Base-by-base conservation (phyloP, 441 rosid species). In the Adansonia grandidieri region DNA sequence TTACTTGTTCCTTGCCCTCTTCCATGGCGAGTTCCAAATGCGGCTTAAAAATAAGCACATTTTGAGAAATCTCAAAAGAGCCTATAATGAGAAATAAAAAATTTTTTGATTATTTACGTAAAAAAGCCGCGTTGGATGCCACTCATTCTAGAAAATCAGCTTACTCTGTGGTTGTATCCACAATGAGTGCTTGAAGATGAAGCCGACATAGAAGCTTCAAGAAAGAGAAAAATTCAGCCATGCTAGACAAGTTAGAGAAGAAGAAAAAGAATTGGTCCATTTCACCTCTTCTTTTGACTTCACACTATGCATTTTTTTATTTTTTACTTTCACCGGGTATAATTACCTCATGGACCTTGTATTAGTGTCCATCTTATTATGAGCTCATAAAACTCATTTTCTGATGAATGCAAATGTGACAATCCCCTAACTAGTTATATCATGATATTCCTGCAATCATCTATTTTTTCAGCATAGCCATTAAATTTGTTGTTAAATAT, bases 211-310 rank as follows among this genome's bases (percentile, higher is more conserved):
- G 90, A 88, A 80, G 83, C 83, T 68, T 77, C 81, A 58, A 83
- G 81, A 58, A 83, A 82, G 44, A 28, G 32, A 28, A 28, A 28
- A 28, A 28, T 28, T 86, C 89, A 51, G 74, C 71, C 60, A 73
- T 88, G 72, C 78, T 80, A 60, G 87, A 87, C 71, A 90, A 90
- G 80, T 82, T 92, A 76, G 97, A 90, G 85, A 82, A 71, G 81
- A 91, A 92, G 87, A 91, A 89, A 82, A 88, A 83, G 93, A 91
- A 74, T 54, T 92, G 91, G 97, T 93, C 6, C 14, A 71, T 63
- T 75, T 66, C 68, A 37, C 71, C 48, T 73, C 71, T 58, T 72
- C 53, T 51, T 76, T 66, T 58, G 54, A 58, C 11, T 61, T 63
- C 44, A 45, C 2, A 51, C 53, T 67, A 47, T 63, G 53, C 0